Conservation (phyloP, 345 rosid genomes). For the Salix suchowensis region DNA sequence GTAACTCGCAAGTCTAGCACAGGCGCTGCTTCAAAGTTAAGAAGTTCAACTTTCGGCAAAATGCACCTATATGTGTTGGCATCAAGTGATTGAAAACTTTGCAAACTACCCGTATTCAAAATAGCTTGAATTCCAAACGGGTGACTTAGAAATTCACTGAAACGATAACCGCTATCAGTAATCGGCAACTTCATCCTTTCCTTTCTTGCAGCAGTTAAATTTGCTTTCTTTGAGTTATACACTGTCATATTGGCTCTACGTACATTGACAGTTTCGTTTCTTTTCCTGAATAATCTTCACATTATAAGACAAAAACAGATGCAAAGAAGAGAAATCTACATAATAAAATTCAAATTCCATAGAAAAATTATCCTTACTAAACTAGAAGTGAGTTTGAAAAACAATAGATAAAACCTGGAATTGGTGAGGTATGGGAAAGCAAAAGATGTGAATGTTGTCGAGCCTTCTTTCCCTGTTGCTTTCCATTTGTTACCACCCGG, state of each 20-base stretch:
- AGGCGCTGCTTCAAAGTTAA: conserved; percentile 71
- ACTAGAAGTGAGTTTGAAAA: too few species aligned
- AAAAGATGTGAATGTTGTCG: neutral
- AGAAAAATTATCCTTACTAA: too few species aligned
- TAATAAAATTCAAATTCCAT: too few species aligned
- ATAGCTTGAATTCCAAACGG: conserved; percentile 68
- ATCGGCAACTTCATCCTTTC: conserved; percentile 51
- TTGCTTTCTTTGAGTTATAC: conserved; percentile 50
- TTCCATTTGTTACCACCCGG: neutral
- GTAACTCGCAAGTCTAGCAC: conserved; percentile 62
- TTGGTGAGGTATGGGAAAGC: neutral
- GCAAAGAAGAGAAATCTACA: neutral
- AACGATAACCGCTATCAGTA: conserved; percentile 31
- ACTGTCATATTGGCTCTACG: conserved; percentile 9
- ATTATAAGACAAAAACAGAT: neutral
- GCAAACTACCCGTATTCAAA: conserved; percentile 59
- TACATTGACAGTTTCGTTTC: neutral
- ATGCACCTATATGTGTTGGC: conserved; percentile 65
- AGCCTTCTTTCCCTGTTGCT: neutral
- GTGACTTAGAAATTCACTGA: conserved; percentile 57
- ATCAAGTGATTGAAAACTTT: conserved; percentile 49
- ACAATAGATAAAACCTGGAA: conserved; percentile 1
- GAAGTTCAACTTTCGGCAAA: conserved; percentile 54
- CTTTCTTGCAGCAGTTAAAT: conserved; percentile 55
- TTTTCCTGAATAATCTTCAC: conserved; percentile 5